Conservation (phyloP, 2,329 filamentous ascomycete genomes). For the Monosporascus sp. region DNA sequence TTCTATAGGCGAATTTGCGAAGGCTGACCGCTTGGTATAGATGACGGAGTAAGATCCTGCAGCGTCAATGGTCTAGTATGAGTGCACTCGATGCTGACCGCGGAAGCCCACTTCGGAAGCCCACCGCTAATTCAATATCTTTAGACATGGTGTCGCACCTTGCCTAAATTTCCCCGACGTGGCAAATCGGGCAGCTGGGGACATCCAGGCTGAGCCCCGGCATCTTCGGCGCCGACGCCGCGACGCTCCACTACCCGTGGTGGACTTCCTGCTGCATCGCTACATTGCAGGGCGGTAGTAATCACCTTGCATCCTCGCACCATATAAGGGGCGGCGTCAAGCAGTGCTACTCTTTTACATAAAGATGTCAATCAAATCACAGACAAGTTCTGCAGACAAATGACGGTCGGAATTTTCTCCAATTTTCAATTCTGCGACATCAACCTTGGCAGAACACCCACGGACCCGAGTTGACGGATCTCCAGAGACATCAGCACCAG, state of each 20-base stretch:
- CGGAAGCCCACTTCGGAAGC: not conserved
- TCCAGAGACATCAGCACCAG: not conserved
- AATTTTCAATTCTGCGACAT: not conserved
- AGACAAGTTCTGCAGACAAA: not conserved
- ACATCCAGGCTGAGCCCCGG: not conserved
- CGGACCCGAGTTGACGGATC: not conserved
- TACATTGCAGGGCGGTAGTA: not conserved
- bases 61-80: not conserved
- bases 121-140: not conserved
- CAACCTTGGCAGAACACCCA: not conserved
- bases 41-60: not conserved
- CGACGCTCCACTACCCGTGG: no score
- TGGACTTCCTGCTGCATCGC: not conserved
- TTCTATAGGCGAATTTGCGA: no score
- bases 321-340: not conserved
- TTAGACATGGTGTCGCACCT: not conserved
- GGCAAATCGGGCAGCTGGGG: not conserved
- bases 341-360: not conserved
- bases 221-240: not conserved
- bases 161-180: not conserved
- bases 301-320: not conserved
- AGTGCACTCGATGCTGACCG: not conserved
- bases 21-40: not conserved
- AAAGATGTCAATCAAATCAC: not conserved
- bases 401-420: not conserved